These are phyloP conservation scores for Geoglossum cookeanum DNA, from an alignment of 2,329 filamentous ascomycete genomes.

Conservation along the genomic window DNA sequence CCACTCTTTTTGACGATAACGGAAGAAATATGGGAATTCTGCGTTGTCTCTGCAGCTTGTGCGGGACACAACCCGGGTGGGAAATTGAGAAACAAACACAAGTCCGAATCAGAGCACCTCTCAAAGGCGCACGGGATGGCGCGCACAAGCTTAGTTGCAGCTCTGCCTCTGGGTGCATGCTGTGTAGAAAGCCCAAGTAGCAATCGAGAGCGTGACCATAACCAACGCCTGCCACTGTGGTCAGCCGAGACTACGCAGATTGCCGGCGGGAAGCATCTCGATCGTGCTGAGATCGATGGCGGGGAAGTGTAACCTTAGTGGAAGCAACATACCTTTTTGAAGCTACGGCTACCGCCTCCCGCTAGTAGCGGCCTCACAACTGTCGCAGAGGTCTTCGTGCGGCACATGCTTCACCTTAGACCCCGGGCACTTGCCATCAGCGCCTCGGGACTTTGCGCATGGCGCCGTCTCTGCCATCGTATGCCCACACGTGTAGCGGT, in stretches of 20 bases:
- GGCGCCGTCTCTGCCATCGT: slow-evolving; percentile 1
- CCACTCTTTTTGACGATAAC: neutral
- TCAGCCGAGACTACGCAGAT: neutral
- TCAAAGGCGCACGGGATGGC: neutral
- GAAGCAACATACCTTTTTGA: neutral
- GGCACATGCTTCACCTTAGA: neutral
- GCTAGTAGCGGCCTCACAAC: neutral
- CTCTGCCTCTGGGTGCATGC: neutral
- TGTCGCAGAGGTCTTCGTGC: slow-evolving; percentile 3
- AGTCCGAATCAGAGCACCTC: neutral
- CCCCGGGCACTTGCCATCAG: neutral
- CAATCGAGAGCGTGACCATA: neutral
- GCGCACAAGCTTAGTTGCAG: neutral
- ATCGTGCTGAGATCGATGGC: neutral
- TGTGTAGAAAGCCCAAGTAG: neutral
- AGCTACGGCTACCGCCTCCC: neutral
- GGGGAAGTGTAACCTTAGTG: neutral
- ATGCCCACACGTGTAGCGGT: slow-evolving; percentile 5
- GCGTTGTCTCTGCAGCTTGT: neutral
- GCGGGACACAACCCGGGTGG: neutral
- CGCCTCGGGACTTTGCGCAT: slow-evolving; percentile 2
- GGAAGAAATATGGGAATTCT: neutral
- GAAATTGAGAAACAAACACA: neutral
- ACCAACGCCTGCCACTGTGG: neutral
- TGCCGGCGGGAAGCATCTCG: neutral